Conservation (phyloP, 768 basidiomycete species). For the Suillus weaverae region DNA sequence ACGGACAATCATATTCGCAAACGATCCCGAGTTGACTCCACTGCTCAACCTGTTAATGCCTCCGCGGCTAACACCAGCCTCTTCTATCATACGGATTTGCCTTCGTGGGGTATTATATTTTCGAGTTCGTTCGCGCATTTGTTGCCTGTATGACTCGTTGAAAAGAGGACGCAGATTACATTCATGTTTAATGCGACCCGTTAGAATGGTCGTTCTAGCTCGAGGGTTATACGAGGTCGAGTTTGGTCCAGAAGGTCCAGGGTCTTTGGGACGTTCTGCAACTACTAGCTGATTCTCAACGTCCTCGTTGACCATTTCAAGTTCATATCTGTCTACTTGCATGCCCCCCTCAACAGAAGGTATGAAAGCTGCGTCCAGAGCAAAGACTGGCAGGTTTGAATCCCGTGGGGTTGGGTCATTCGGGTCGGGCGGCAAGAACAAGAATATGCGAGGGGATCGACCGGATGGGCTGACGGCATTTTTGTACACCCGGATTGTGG, state of each 20-base stretch:
- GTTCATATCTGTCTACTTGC: constrained; percentile 71
- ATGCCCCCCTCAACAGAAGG: constrained; percentile 28
- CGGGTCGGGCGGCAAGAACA: constrained; percentile 61
- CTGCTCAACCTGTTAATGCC: constrained; percentile 78
- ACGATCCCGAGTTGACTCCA: constrained; percentile 62
- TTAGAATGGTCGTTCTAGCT: constrained; percentile 75
- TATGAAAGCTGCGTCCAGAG: constrained; percentile 30
- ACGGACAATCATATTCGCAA: constrained; percentile 68
- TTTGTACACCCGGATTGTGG: constrained; percentile 80
- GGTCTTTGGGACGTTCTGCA: constrained; percentile 77
- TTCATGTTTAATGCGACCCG: constrained; percentile 80
- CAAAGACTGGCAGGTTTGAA: constrained; percentile 26
- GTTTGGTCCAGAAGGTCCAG: constrained; percentile 36
- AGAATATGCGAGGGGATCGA: constrained; percentile 59
- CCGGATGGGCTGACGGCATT: constrained; percentile 42
- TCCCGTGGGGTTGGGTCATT: constrained; percentile 40
- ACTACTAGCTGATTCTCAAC: constrained; percentile 87
- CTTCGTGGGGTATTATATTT: constrained; percentile 66
- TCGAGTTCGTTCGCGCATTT: constrained; percentile 66
- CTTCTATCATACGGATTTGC: constrained; percentile 74
- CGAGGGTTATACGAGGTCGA: constrained; percentile 52
- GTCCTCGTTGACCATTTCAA: constrained; percentile 83
- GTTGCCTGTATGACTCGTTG: constrained; percentile 64
- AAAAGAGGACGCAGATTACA: constrained; percentile 72
- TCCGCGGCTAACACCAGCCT: constrained; percentile 63